Base-by-base conservation (phyloP, 2,329 filamentous ascomycete genomes). In the Exophiala sideris region DNA sequence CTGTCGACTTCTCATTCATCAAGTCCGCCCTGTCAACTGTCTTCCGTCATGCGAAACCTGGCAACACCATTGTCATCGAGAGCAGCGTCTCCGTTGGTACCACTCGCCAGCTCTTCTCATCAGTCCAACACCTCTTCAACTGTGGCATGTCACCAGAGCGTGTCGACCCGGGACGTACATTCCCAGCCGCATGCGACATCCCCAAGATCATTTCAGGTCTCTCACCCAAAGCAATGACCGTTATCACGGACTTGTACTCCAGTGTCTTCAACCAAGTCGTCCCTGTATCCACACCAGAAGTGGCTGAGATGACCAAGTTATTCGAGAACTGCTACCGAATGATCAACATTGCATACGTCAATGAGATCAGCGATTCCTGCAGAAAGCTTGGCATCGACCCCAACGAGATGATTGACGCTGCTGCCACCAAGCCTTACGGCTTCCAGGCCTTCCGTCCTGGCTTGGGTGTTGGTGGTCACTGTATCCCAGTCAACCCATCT, bases 271-370 rank as follows among this genome's bases (percentile, higher is more conserved):
- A 51, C 21, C 44, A 44, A 11, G 42, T 60, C 16, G 58, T 58
- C 11, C 55, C 55, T 24, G 58, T 60, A 5, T 56, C 55, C 14
- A 33, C 11, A 11, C 55, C 54, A 7, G 58, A 60, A 24, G 56
- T 60, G 9, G 58, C 58, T 10, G 58, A 60, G 42, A 58, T 60
- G 55, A 58, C 55, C 21, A 60, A 60, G 34, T 45, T 60, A 3
- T 60, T 58, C 45, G 58, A 60, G 39, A 60, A 60, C 41, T 60
- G 58, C 44, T 53, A 60, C 14, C 51, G 58, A 5, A 58, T 60
- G 58, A 49, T 60, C 49, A 55, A 55, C 42, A 60, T 60, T 38
- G 56, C 55, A 10, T 60, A 60, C 49, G 55, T 52, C 48, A 60
- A 60, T 33, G 58, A 60, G 38, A 52, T 60, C 33, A 52, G 47